These are phyloP conservation scores for Xylaria sp. DNA, from an alignment of 2,329 filamentous ascomycete species.

Conservation along the genomic window DNA sequence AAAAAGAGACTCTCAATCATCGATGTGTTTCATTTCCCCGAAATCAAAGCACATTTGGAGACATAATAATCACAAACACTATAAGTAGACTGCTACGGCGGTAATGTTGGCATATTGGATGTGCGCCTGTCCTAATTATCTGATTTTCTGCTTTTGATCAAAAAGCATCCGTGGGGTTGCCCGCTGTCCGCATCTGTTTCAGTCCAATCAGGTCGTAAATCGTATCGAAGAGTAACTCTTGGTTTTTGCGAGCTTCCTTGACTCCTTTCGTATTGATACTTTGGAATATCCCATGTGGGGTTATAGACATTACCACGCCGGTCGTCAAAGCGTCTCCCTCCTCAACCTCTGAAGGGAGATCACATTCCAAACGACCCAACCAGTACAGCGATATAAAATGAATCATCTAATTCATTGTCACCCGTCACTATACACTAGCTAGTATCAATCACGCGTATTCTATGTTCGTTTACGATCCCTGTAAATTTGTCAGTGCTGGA, in stretches of 20 bases:
- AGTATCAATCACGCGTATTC: conserved; percentile 27
- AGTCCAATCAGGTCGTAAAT: too few relatives aligned
- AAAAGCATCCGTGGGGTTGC: conserved; percentile 12
- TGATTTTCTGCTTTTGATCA: conserved; percentile 21
- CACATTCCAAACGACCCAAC: conserved; percentile 18
- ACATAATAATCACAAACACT: neutral
- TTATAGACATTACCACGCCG: conserved; percentile 29
- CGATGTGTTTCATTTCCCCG: neutral
- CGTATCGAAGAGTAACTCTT: neutral
- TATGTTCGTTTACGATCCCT: conserved; percentile 45
- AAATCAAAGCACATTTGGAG: conserved; percentile 3
- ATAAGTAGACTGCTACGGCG: conserved; percentile 13
- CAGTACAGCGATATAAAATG: conserved; percentile 26
- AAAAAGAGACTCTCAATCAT: neutral
- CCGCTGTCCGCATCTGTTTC: conserved; percentile 1
- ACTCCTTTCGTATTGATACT: conserved; percentile 21
- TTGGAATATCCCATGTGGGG: conserved; percentile 24
- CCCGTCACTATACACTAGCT: conserved; percentile 28
- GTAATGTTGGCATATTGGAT: conserved; percentile 14
- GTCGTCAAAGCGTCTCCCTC: conserved; percentile 22
- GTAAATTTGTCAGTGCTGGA: conserved; percentile 7
- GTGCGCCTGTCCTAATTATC: conserved; percentile 20
- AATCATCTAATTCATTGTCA: conserved; percentile 28
- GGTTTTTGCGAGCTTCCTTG: conserved; percentile 26
- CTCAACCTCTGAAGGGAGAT: conserved; percentile 20